Evolutionary conservation across 2,329 filamentous ascomycete species (phyloP).

Genomic region (Lizonia empirigonia): DNA sequence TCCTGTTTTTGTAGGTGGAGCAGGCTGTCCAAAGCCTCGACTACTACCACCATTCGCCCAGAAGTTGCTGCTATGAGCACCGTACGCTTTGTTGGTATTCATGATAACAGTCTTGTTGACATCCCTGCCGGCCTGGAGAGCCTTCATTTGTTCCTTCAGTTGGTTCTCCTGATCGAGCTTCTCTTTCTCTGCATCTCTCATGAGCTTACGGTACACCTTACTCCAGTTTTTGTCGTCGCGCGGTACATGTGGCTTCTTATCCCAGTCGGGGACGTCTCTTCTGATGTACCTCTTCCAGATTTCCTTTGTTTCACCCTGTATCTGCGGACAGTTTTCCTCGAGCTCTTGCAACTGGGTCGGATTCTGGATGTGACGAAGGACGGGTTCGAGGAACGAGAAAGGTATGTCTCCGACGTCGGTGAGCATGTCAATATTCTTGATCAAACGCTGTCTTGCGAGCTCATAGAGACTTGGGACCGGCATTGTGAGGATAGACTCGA

Average conservation of each 20-base stretch:
- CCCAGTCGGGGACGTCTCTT: slow-evolving; percentile 73
- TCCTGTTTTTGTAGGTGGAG: slow-evolving; percentile 42
- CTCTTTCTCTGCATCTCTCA: slow-evolving; percentile 48
- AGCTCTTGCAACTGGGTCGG: slow-evolving; percentile 74
- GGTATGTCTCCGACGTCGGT: slow-evolving; percentile 74
- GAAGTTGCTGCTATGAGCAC: slow-evolving; percentile 24
- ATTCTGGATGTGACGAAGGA: slow-evolving; percentile 74
- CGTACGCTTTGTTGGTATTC: slow-evolving; percentile 32
- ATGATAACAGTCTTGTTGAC: slow-evolving; percentile 43
- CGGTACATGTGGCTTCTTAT: slow-evolving; percentile 67
- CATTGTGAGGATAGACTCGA: slow-evolving; percentile 27
- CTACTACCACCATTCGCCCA: slow-evolving; percentile 25
- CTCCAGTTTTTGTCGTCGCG: slow-evolving; percentile 73
- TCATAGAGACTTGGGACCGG: slow-evolving; percentile 47
- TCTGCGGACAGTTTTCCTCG: slow-evolving; percentile 77
- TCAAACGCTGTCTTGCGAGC: slow-evolving; percentile 49
- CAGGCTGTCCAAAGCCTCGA: slow-evolving; percentile 33
- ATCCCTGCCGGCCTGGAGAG: slow-evolving; percentile 38
- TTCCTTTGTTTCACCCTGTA: slow-evolving; percentile 70
- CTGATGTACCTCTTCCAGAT: slow-evolving; percentile 82
- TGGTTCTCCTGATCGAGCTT: slow-evolving; percentile 40
- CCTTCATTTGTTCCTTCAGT: slow-evolving; percentile 40
- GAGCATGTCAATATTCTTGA: slow-evolving; percentile 56
- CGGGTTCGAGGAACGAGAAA: slow-evolving; percentile 67
- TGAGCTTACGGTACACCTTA: slow-evolving; percentile 68